These are phyloP conservation scores for Eruca vesicaria DNA, from an alignment of 441 rosid genomes.

Conservation along the genomic window DNA sequence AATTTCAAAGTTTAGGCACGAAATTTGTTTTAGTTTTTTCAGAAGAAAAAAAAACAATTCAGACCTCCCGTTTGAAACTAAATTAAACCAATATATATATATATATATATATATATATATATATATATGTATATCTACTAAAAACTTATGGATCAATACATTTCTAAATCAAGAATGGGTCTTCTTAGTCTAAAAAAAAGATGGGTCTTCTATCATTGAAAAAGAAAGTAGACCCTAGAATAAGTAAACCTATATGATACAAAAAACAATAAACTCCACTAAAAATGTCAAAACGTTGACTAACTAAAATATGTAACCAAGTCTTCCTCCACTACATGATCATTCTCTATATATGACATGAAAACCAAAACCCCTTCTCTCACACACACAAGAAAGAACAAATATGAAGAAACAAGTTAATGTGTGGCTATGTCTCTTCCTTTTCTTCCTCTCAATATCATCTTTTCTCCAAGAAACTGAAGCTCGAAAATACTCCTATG, in stretches of 20 bases:
- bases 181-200: neutral
- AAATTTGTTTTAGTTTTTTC: neutral
- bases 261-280: slow-evolving; percentile 20
- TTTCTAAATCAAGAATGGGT: slow-evolving; percentile 2
- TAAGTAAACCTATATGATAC: neutral
- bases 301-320: slow-evolving; percentile 11
- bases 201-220: slow-evolving; percentile 1
- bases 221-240: neutral
- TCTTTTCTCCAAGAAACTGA: slow-evolving; percentile 16
- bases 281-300: slow-evolving; percentile 31
- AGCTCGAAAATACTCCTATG: neutral
- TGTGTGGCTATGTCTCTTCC: slow-evolving; percentile 6
- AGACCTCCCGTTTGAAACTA: neutral
- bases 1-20: neutral
- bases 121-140: neutral
- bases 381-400: slow-evolving; percentile 1
- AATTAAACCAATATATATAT: neutral
- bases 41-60: neutral
- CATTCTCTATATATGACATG: slow-evolving; percentile 21
- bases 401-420: slow-evolving; percentile 20
- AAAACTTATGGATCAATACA: neutral
- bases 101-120: neutral
- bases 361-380: slow-evolving; percentile 1
- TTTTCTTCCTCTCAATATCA: slow-evolving; percentile 30
- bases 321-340: slow-evolving; percentile 29